Evolutionary conservation across 2,329 filamentous ascomycete genomes (phyloP), one percentile per base, ranked within the genome.

Genomic region (Lasiodiplodia sp.): DNA sequence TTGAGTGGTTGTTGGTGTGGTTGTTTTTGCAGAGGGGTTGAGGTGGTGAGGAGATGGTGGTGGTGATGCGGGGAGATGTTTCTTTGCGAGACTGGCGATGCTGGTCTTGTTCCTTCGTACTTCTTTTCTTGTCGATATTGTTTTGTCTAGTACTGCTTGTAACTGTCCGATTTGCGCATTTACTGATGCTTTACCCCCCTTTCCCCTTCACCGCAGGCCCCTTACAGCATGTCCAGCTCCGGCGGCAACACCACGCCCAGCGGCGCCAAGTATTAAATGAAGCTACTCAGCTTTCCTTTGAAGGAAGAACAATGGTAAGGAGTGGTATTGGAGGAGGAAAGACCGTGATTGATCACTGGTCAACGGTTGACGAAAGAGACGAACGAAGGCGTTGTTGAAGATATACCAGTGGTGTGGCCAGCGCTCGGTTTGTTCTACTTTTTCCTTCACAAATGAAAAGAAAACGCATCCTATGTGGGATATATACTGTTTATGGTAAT

Each of bases 201-300:
- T 28, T 51, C 69, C 40, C 16, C 16, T n/a, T 23, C n/a, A n/a
- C 12, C 12, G 25, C 56, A 81, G 76, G 82, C 82, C 66, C 83
- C 83, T 40, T 85, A 85, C 73, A 84, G 82, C 72, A 84, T 85
- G 82, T 80, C 81, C 8, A 73, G 78, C 21, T 81, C 78, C 34
- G 78, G 77, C 67, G 83, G 82, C n/a, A 74, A 76, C 40, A 79
- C 76, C 44, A 81, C 79, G 21, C 79, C 79, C 10, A 76, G 52
- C 52, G 69, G 63, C 47, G 68, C 65, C 14, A 70, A 71, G 51
- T 73, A 70, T 25, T 70, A n/a, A 66, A 12, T 12, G 10, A 55
- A 31, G 34, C 14, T 28, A 2, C 31, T 11, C 44, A 21, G 7
- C 16, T 18, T 8, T 44, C 5, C 31, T 7, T 34, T n/a, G 18